These are phyloP conservation scores for Chaetomium sp. DNA, from an alignment of 2,329 filamentous ascomycete species.

Conservation along the genomic window DNA sequence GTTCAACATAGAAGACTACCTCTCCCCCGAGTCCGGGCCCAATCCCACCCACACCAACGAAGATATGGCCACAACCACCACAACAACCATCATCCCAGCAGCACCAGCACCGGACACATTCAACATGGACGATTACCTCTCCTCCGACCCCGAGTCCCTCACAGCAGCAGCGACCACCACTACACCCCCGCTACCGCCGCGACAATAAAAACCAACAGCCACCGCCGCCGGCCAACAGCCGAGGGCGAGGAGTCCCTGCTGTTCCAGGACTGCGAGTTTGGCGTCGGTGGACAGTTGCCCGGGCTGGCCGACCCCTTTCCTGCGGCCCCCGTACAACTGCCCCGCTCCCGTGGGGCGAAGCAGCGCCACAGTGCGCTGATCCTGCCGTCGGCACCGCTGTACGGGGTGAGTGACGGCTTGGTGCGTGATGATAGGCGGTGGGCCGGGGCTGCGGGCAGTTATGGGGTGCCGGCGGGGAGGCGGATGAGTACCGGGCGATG, in stretches of 20 bases:
- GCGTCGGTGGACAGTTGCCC: constrained; percentile 42
- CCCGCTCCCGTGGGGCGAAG: neutral
- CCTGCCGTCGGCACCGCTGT: neutral
- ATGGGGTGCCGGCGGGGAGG: neutral
- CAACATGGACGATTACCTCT: constrained; percentile 46
- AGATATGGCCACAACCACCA: constrained; percentile 7
- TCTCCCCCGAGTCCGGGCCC: neutral
- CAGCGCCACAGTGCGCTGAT: neutral
- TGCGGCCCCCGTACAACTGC: neutral
- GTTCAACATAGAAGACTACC: constrained; percentile 2
- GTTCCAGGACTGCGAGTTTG: constrained; percentile 43
- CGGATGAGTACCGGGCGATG: neutral
- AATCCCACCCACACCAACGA: neutral
- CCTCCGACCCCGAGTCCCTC: constrained; percentile 44
- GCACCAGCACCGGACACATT: constrained; percentile 29
- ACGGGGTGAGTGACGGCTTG: neutral
- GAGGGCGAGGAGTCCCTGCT: constrained; percentile 44
- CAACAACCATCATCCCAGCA: constrained; percentile 10
- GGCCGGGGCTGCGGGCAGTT: neutral
- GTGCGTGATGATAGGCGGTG: neutral
- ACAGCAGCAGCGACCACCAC: constrained; percentile 19
- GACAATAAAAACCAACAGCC: constrained; percentile 5
- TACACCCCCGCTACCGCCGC: neutral
- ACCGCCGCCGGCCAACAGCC: constrained; percentile 30
- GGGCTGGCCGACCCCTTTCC: constrained; percentile 37